Evolutionary conservation across 1,139 yeast species (phyloP).

Genomic region (Spencermartinsiella ligniputridi): DNA sequence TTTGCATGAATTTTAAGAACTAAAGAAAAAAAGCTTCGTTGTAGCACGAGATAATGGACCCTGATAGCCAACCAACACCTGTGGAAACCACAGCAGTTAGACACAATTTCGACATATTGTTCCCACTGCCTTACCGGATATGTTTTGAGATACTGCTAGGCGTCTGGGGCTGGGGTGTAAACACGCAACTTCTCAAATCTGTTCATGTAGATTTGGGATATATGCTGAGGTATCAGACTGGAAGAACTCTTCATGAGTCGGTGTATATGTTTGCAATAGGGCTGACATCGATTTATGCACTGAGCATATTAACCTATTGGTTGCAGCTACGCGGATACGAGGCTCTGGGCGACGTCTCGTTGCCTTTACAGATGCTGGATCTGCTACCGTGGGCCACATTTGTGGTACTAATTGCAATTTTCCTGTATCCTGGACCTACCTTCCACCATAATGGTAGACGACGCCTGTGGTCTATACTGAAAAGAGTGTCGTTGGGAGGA

Average conservation of each 20-base stretch:
- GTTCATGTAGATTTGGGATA: slow-evolving; percentile 40
- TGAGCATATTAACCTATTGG: slow-evolving; percentile 26
- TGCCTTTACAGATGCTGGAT: slow-evolving; percentile 21
- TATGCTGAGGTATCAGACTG: slow-evolving; percentile 36
- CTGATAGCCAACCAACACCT: too few species aligned
- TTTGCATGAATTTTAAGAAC: too few species aligned
- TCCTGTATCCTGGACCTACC: slow-evolving; percentile 27
- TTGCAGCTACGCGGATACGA: slow-evolving; percentile 22
- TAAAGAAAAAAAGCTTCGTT: too few species aligned
- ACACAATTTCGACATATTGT: slow-evolving; percentile 35
- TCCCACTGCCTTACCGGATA: slow-evolving; percentile 50
- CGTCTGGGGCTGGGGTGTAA: slow-evolving; percentile 48
- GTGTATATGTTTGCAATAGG: slow-evolving; percentile 26
- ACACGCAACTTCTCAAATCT: slow-evolving; percentile 35
- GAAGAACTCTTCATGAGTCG: slow-evolving; percentile 22
- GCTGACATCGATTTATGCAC: slow-evolving; percentile 18
- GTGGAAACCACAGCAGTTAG: too few species aligned
- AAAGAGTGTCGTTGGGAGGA: slow-evolving; percentile 52
- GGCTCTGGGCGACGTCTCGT: slow-evolving; percentile 9
- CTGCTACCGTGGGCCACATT: slow-evolving; percentile 37
- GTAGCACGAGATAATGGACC: too few species aligned
- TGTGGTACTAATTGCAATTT: slow-evolving; percentile 24
- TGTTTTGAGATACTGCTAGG: slow-evolving; percentile 43
- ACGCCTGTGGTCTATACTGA: slow-evolving; percentile 39
- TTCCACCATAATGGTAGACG: slow-evolving; percentile 27